These are phyloP conservation scores for Entophlyctis luteolus DNA, from an alignment of 192 early-diverging fungal species.

Conservation along the genomic window DNA sequence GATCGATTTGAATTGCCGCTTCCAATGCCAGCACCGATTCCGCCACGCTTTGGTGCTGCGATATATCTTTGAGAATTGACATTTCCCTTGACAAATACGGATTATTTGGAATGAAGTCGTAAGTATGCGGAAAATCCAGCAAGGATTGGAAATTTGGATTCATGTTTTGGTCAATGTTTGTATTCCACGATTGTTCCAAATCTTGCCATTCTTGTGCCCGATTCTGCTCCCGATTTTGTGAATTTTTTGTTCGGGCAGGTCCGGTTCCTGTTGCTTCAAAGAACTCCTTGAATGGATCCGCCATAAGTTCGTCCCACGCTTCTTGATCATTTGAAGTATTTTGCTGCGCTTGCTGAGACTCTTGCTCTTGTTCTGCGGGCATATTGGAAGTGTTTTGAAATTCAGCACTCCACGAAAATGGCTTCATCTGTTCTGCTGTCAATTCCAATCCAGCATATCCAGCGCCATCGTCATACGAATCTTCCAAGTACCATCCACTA, in stretches of 20 bases:
- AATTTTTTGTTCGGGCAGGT: background rate
- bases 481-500: slow-evolving; percentile 56
- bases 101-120: slow-evolving; percentile 73
- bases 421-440: slow-evolving; percentile 31
- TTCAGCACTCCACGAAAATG: slow-evolving; percentile 29
- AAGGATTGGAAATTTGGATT: background rate
- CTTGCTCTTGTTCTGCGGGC: background rate
- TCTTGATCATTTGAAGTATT: background rate
- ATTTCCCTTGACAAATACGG: slow-evolving; percentile 52
- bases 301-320: slow-evolving; percentile 3
- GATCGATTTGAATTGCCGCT: slow-evolving; percentile 75
- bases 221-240: background rate
- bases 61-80: slow-evolving; percentile 27
- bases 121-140: slow-evolving; percentile 29
- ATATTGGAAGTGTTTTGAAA: background rate
- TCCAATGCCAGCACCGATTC: slow-evolving; percentile 91
- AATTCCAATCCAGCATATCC: slow-evolving; percentile 56
- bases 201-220: slow-evolving; percentile 25
- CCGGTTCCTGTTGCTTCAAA: slow-evolving; percentile 19
- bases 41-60: slow-evolving; percentile 58
- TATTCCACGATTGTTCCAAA: slow-evolving; percentile 13
- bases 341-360: background rate
- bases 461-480: slow-evolving; percentile 55
- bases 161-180: background rate
- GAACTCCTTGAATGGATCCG: slow-evolving; percentile 21